phyloP scores from a whole-genome alignment of 1,284 basidiomycete species.

The Tilletia horrida region DNA sequence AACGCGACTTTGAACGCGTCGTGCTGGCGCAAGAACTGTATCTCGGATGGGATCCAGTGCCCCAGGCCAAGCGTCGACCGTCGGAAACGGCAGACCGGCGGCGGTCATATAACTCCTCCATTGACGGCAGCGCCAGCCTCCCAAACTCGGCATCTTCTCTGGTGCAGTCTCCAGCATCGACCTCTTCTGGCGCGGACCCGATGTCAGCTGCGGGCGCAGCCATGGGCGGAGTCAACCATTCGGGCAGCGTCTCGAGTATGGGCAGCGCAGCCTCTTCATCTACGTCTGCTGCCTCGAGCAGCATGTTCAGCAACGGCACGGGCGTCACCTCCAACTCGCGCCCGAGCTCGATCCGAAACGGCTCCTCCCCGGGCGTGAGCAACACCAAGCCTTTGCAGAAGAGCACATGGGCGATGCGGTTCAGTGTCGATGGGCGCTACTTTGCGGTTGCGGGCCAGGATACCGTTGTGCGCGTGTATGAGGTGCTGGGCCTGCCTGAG shows the following conservation, averaged over 20 bases:
- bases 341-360: neutral
- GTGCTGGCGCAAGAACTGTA: constrained; percentile 54
- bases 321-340: constrained; percentile 15
- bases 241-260: constrained; percentile 20
- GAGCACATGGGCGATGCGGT: constrained; percentile 53
- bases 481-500: constrained; percentile 29
- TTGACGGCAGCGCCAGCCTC: constrained; percentile 25
- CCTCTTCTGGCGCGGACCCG: constrained; percentile 25
- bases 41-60: constrained; percentile 9
- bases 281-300: neutral
- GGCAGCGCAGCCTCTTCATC: constrained; percentile 18
- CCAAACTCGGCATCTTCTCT: constrained; percentile 21
- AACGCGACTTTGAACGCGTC: constrained; percentile 40
- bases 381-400: constrained; percentile 29
- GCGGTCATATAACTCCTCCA: constrained; percentile 23
- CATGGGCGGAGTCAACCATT: neutral
- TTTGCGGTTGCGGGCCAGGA: constrained; percentile 55
- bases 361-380: neutral
- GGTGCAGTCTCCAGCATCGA: constrained; percentile 17
- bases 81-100: constrained; percentile 18
- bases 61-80: constrained; percentile 18
- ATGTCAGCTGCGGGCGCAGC: constrained; percentile 8
- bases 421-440: constrained; percentile 52
- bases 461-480: constrained; percentile 48
- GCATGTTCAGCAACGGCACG: constrained; percentile 20